These are phyloP conservation scores for Lolium rigidum DNA, from an alignment of 176 grass and related monocot genomes.

Conservation along the genomic window DNA sequence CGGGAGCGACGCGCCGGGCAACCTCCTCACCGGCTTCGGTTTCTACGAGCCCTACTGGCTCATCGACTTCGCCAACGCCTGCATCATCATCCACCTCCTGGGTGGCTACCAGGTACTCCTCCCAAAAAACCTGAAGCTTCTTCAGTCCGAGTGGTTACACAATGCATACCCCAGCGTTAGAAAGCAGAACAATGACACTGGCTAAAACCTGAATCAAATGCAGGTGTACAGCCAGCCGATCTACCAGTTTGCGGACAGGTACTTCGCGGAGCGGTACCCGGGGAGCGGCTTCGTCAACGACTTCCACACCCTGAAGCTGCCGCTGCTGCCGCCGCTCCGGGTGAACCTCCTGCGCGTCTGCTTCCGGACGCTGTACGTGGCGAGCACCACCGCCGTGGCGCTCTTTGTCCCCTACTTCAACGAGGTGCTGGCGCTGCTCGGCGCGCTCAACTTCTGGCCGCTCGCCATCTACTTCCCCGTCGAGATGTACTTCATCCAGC, in stretches of 20 bases:
- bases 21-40: constrained; percentile 83
- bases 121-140: neutral
- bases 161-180: neutral
- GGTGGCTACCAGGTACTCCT: constrained; percentile 69
- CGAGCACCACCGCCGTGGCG: constrained; percentile 60
- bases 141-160: neutral
- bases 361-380: constrained; percentile 75
- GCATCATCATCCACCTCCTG: constrained; percentile 73
- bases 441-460: constrained; percentile 79
- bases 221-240: constrained; percentile 82
- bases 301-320: constrained; percentile 53
- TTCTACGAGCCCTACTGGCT: constrained; percentile 82
- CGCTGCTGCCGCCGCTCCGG: constrained; percentile 49
- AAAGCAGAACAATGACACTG: neutral
- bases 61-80: constrained; percentile 81
- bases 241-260: constrained; percentile 65
- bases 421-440: constrained; percentile 71
- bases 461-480: constrained; percentile 87
- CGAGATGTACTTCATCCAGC: constrained; percentile 88
- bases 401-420: constrained; percentile 84
- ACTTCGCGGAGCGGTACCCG: constrained; percentile 51
- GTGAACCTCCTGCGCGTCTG: constrained; percentile 66
- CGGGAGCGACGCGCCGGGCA: constrained; percentile 68
- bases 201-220: no score
- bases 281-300: constrained; percentile 68